Percentiles rank a stretch among this genome's conserved stretches.
Conservation (phyloP, 202 grass and related monocot genomes). For the Schoenoplectus tabernaemontani region DNA sequence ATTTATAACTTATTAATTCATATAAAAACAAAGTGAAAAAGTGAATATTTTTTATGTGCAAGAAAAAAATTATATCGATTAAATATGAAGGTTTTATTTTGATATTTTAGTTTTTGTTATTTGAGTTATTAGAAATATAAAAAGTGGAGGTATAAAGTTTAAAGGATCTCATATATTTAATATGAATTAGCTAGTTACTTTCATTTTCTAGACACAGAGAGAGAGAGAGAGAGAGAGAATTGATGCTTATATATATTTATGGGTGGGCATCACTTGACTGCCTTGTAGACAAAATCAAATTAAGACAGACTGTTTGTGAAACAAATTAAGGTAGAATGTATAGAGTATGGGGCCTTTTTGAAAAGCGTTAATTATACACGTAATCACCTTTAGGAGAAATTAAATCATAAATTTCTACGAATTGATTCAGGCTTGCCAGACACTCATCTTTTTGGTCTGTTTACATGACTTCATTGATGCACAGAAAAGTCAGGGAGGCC, state of each 20-base stretch:
- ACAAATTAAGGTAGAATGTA: not conserved
- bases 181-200: too few species aligned
- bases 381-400: not conserved
- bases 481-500: not conserved
- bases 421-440: conserved; percentile 14
- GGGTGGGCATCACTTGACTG: too few species aligned
- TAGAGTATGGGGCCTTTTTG: not conserved
- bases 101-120: too few species aligned
- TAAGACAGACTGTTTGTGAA: not conserved
- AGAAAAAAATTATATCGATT: too few species aligned
- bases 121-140: too few species aligned
- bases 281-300: conserved; percentile 6
- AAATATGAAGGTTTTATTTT: too few species aligned
- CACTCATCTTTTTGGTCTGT: conserved; percentile 16
- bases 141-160: too few species aligned
- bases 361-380: not conserved
- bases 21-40: too few species aligned
- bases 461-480: not conserved
- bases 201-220: too few species aligned
- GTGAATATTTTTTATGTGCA: too few species aligned
- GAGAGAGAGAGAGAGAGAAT: not conserved
- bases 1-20: too few species aligned
- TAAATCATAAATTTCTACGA: not conserved
- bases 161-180: too few species aligned
- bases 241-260: not conserved